Base-by-base conservation (phyloP, 2,329 filamentous ascomycete genomes). In the Fonsecaea monophora region DNA sequence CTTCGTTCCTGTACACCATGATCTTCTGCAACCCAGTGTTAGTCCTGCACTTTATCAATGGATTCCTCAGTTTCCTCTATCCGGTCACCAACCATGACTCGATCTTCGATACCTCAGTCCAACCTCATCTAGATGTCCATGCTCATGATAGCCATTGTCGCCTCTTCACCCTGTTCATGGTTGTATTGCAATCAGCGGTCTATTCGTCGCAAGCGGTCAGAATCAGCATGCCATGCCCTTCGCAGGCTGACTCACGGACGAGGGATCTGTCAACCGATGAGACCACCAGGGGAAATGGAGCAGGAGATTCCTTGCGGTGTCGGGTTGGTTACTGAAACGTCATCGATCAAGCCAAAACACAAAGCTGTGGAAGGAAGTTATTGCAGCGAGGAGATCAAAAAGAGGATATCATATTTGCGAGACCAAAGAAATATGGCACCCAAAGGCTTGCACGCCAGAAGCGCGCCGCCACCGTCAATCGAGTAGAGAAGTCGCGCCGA, bases 1-100 rank as follows among this genome's bases (percentile, higher is more conserved):
- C 55, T 30, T 18, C 30, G 60, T 77, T 79, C 68, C 68, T 78
- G 37, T 61, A 78, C 32, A 77, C 77, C 25, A 77, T 76, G 37
- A 74, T 80, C 66, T 68, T 80, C 34, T 75, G 79, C 67, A 80
- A 80, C 64, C 78, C 78, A 3, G 73, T 78, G 45, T 73, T 81
- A 62, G 69, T 80, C 60, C 74, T 81, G 35, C 78, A 80, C 62
- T 71, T 77, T 55, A 73, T 80, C 56, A 80, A 81, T 59, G 78
- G 78, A 45, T 73, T 79, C 56, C 67, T 78, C 34, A 79, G 77
- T 12, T 74, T 77, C 59, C 58, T 75, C 18, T 64, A 74, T 38
- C 77, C 78, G 56, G 71, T 75, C 64, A 73, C 76, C 69, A 69
- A 70, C 57, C 67, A 75, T 18, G 71, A 74, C 15, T 73, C 76